A percentile compares a stretch with the other conserved stretches of the same genome.
Evolutionary conservation across 2,329 filamentous ascomycete genomes (phyloP).

Genomic region (Teratosphaeria zuluensis): DNA sequence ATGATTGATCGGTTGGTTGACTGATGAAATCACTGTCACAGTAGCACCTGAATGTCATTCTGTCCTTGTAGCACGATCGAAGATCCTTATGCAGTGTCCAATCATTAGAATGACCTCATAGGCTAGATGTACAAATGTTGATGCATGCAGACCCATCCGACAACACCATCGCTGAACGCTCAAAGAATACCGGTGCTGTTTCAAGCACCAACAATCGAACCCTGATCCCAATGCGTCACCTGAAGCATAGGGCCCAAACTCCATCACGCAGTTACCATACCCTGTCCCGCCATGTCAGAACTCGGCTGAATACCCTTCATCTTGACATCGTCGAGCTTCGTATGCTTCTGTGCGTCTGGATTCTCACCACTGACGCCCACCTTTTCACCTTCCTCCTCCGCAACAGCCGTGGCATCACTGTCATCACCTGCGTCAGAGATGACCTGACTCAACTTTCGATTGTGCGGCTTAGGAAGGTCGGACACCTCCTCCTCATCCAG

Average conservation of each 20-base stretch:
- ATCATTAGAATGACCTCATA: background rate
- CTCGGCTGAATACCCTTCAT: background rate
- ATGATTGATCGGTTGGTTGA: too few species aligned
- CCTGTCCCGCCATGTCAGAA: background rate
- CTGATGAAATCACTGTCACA: too few species aligned
- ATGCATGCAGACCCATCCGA: background rate
- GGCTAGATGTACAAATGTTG: background rate
- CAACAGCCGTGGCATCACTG: background rate
- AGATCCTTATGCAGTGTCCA: background rate
- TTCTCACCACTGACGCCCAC: background rate
- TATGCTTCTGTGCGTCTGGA: background rate
- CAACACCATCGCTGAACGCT: background rate
- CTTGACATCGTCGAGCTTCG: background rate
- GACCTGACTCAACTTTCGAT: background rate
- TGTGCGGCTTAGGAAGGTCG: background rate
- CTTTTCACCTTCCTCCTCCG: background rate
- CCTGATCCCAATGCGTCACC: background rate
- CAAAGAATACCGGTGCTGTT: background rate
- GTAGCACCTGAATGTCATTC: background rate
- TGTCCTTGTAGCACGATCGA: background rate
- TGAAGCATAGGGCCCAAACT: background rate
- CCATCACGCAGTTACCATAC: background rate
- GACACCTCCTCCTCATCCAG: background rate
- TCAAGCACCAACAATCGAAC: background rate
- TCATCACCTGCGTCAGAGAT: background rate